phyloP scores from a whole-genome alignment of 2,329 filamentous ascomycete genomes.

The Venturia asperata region DNA sequence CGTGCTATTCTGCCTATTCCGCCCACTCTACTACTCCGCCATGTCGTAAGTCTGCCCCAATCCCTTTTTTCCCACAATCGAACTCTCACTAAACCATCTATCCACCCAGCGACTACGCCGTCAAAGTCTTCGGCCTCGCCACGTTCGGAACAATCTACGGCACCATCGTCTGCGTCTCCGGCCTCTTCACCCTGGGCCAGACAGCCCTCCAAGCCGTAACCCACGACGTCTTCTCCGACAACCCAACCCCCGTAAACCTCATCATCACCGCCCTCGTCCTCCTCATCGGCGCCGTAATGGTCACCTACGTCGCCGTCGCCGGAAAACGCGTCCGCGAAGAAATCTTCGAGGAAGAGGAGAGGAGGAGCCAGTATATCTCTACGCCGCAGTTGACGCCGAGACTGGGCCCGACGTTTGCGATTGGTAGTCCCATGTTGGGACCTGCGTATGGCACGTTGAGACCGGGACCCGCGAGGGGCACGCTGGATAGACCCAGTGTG shows the following conservation, averaged over 20 bases:
- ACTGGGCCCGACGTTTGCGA: not conserved
- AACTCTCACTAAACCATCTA: not conserved
- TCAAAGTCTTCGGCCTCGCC: conserved; percentile 83
- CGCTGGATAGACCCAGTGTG: conserved; percentile 9
- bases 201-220: conserved; percentile 70
- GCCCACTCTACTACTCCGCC: conserved; percentile 83
- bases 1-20: conserved; percentile 70
- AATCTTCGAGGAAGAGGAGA: conserved; percentile 30
- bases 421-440: conserved; percentile 13
- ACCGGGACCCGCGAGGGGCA: not conserved
- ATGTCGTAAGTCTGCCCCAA: conserved; percentile 48
- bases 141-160: conserved; percentile 90
- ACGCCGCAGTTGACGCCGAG: conserved; percentile 12
- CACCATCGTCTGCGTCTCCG: conserved; percentile 75
- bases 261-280: conserved; percentile 56
- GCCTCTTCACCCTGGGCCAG: conserved; percentile 74
- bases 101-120: conserved; percentile 59
- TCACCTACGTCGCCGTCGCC: conserved; percentile 35
- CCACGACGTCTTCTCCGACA: conserved; percentile 59
- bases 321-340: conserved; percentile 27
- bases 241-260: conserved; percentile 71
- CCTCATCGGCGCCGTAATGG: conserved; percentile 55
- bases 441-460: conserved; percentile 17
- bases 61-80: not conserved
- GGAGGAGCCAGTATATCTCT: conserved; percentile 9